Percentiles rank a stretch among this genome's conserved stretches.
phyloP scores from a whole-genome alignment of 805 yeast species.

The Myxozyma sirexii region DNA sequence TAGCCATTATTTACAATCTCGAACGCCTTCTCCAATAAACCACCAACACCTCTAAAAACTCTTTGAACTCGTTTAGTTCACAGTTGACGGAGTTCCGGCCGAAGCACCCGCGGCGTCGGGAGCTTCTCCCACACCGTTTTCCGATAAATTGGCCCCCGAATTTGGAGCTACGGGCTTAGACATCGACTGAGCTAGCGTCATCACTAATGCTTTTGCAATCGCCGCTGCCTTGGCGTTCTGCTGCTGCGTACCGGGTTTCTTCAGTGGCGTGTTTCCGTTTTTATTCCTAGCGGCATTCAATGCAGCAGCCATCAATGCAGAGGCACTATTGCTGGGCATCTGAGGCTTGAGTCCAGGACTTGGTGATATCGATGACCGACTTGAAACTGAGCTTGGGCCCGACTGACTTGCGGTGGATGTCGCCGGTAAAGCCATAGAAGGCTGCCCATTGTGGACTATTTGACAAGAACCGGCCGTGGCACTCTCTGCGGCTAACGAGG shows the following conservation, averaged over 20 bases:
- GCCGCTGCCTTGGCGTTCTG: conserved; percentile 33
- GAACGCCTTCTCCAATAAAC: no score
- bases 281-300: conserved; percentile 1
- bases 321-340: background rate
- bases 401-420: no score
- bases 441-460: no score
- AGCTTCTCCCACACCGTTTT: background rate
- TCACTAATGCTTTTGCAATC: conserved; percentile 33
- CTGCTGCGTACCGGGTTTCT: background rate
- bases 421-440: background rate
- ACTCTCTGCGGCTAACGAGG: background rate
- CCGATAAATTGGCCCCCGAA: background rate
- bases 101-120: background rate
- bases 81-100: background rate
- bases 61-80: no score
- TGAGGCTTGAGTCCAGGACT: background rate
- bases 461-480: no score
- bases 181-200: conserved; percentile 31
- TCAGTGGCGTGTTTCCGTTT: background rate
- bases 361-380: background rate
- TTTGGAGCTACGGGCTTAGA: conserved; percentile 3
- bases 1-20: no score
- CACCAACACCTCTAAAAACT: no score
- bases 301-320: conserved; percentile 11
- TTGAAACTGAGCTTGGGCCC: no score